Conservation (phyloP, 106 monocot species). For the Amphibolis antarctica region DNA sequence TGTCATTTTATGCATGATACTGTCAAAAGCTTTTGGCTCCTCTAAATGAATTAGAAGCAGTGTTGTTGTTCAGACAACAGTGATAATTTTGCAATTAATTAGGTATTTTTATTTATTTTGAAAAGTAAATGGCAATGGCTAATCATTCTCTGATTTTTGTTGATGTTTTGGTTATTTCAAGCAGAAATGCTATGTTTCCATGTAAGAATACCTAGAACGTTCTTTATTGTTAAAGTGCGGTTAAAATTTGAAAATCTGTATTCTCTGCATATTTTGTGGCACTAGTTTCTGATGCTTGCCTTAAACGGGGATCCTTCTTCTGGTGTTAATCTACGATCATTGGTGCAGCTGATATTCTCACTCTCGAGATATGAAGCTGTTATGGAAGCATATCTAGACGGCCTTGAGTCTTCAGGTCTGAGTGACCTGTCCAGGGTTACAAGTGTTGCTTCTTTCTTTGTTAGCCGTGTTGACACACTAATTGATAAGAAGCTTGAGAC, state of each 20-base stretch:
- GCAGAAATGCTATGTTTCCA: not conserved
- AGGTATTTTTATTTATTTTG: too few species aligned
- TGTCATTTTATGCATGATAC: too few species aligned
- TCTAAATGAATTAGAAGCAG: too few species aligned
- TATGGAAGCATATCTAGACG: conserved; percentile 91
- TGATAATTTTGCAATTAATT: too few species aligned
- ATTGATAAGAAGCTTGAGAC: conserved; percentile 87
- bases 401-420: conserved; percentile 75
- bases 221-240: not conserved
- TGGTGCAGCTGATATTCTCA: conserved; percentile 78
- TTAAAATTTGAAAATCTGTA: not conserved
- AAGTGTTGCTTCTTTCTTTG: conserved; percentile 95
- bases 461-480: conserved; percentile 78
- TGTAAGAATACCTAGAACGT: too few species aligned
- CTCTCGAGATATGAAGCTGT: conserved; percentile 85
- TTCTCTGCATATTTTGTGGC: too few species aligned
- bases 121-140: too few species aligned
- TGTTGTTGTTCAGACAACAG: too few species aligned
- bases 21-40: too few species aligned
- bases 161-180: not conserved
- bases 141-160: too few species aligned
- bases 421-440: conserved; percentile 76
- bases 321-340: not conserved
- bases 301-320: not conserved
- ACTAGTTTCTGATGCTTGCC: too few species aligned